A percentile compares a stretch with the other conserved stretches of the same genome.
phyloP scores from a whole-genome alignment of 352 stramenopile species.

The Elongisporangium undulatum region DNA sequence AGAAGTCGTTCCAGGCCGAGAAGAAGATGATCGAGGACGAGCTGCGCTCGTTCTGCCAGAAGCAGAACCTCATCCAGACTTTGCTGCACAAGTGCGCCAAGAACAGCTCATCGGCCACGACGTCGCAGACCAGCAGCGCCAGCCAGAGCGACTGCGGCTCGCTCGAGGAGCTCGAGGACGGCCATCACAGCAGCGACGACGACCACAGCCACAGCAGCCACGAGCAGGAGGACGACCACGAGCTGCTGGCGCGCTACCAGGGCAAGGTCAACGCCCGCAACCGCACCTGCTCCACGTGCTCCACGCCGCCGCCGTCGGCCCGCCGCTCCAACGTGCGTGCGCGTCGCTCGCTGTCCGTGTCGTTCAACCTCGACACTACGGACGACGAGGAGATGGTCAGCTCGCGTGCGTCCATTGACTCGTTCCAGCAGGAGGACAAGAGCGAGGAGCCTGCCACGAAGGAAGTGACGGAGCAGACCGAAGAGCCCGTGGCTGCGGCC shows the following conservation, averaged over 20 bases:
- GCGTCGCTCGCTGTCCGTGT: conserved; percentile 5
- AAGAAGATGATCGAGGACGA: conserved; percentile 33
- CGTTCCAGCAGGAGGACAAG: background rate
- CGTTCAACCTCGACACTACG: background rate
- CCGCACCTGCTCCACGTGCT: conserved; percentile 5
- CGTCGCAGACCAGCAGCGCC: conserved; percentile 31
- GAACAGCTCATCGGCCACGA: conserved; percentile 13
- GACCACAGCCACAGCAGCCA: conserved; percentile 19
- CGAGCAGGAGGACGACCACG: conserved; percentile 2
- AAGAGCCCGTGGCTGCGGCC: background rate
- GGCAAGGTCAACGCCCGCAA: conserved; percentile 1
- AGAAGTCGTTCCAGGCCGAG: conserved; percentile 27
- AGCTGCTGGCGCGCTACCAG: background rate
- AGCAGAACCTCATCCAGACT: conserved; percentile 59
- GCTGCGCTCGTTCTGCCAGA: conserved; percentile 39
- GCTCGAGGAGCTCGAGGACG: background rate
- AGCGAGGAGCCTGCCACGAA: background rate
- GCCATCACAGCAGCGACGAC: conserved; percentile 12
- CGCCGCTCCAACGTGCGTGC: conserved; percentile 1
- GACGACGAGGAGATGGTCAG: background rate
- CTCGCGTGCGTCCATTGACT: background rate
- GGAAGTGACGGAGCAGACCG: background rate
- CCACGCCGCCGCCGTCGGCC: conserved; percentile 1
- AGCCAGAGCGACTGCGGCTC: conserved; percentile 36
- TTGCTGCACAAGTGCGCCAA: conserved; percentile 42